These are phyloP conservation scores for Collariella sp. DNA, from an alignment of 495 filamentous ascomycete genomes.

Conservation along the genomic window DNA sequence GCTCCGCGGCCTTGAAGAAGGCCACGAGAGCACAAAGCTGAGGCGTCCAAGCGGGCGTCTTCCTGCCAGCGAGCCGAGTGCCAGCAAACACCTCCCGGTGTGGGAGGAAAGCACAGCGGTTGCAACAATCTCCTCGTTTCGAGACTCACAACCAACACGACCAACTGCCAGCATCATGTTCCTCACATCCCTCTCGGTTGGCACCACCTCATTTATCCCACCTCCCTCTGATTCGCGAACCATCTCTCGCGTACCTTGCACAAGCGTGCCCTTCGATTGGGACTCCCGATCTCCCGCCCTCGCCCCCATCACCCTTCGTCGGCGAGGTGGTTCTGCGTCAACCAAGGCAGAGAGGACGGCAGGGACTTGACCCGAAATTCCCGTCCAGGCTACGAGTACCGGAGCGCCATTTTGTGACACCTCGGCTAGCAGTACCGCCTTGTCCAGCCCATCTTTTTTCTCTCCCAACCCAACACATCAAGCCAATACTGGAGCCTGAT, in stretches of 20 bases:
- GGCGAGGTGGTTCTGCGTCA: too few relatives aligned
- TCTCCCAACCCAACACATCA: too few relatives aligned
- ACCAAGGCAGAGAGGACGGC: neutral
- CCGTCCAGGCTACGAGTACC: neutral
- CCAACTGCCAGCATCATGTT: neutral
- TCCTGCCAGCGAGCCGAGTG: too few relatives aligned
- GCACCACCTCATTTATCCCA: neutral
- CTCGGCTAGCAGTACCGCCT: too few relatives aligned
- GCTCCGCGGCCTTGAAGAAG: neutral
- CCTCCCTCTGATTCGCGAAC: neutral
- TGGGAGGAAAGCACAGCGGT: neutral
- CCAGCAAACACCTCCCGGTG: too few relatives aligned
- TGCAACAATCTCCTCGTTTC: neutral
- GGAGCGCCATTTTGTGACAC: too few relatives aligned
- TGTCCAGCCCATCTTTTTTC: too few relatives aligned
- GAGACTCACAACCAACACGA: neutral
- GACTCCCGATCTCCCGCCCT: neutral
- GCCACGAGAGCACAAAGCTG: neutral
- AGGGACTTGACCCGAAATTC: neutral
- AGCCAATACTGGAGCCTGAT: too few relatives aligned
- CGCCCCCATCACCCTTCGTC: too few relatives aligned
- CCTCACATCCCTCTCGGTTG: neutral
- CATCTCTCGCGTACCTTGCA: conserved; percentile 7
- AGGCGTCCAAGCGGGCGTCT: neutral
- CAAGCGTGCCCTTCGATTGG: neutral